Conservation (phyloP, 2,329 filamentous ascomycete species). For the Pestalotiopsis sp. region DNA sequence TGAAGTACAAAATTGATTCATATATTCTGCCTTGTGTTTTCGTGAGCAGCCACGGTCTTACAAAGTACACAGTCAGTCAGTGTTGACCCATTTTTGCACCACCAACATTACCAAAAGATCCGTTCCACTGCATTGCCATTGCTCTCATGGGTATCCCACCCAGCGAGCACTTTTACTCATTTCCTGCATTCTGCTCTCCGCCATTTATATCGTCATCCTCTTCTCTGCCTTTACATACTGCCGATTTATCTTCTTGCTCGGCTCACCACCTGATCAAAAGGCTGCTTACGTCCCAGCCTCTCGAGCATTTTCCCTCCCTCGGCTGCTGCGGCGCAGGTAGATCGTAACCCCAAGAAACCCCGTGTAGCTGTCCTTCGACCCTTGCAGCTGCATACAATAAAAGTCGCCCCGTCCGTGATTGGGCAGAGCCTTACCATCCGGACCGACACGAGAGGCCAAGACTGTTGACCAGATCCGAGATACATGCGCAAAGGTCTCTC, state of each 20-base stretch:
- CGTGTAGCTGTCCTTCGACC: constrained; percentile 9
- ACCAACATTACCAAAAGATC: neutral
- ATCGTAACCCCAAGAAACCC: neutral
- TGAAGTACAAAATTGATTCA: neutral
- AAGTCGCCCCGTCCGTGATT: neutral
- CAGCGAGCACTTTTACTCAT: neutral
- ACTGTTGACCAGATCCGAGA: constrained; percentile 5
- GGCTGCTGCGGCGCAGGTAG: constrained; percentile 1
- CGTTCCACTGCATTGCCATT: neutral
- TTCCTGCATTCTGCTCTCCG: neutral
- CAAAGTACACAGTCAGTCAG: neutral
- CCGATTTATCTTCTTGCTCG: too few species aligned
- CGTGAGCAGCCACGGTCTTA: neutral
- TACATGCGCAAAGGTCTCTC: neutral
- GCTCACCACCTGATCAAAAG: neutral
- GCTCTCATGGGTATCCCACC: neutral
- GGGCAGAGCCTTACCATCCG: neutral
- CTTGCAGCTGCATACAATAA: constrained; percentile 13
- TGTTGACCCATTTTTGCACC: neutral
- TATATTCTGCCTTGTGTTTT: neutral
- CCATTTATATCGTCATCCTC: neutral
- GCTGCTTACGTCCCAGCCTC: constrained; percentile 1
- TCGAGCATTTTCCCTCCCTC: neutral
- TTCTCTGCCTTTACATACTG: neutral
- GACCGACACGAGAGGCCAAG: constrained; percentile 9